Evolutionary conservation across 202 grass and related monocot genomes (phyloP).

Genomic region (Schoenoplectus tabernaemontani): DNA sequence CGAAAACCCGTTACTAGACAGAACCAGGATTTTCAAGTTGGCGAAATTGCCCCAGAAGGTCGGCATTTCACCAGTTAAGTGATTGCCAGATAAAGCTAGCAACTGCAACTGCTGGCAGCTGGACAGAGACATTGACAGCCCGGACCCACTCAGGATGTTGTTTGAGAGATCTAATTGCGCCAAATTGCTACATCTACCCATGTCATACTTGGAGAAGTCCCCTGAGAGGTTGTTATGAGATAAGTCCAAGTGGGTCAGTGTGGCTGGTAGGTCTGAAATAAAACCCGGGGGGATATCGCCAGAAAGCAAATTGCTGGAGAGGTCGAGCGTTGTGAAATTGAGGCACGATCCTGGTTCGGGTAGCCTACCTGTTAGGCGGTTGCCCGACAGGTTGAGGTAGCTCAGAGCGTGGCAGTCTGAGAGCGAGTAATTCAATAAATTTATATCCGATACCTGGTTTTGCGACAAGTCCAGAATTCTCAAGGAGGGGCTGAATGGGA

Average conservation of each 20-base stretch:
- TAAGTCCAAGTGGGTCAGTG: constrained; percentile 40
- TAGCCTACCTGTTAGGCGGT: constrained; percentile 46
- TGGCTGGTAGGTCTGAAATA: constrained; percentile 33
- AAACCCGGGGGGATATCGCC: constrained; percentile 37
- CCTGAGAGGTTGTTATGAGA: constrained; percentile 81
- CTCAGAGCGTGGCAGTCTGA: constrained; percentile 49
- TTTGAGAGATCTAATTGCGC: constrained; percentile 56
- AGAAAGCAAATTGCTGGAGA: constrained; percentile 70
- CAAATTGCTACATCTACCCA: constrained; percentile 52
- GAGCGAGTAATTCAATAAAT: constrained; percentile 64
- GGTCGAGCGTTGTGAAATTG: constrained; percentile 46
- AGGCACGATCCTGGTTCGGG: constrained; percentile 43
- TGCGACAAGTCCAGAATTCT: constrained; percentile 60
- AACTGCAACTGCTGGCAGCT: constrained; percentile 39
- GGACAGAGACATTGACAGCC: constrained; percentile 42
- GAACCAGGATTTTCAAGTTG: constrained; percentile 37
- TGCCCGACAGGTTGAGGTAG: constrained; percentile 81
- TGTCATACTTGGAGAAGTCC: constrained; percentile 50
- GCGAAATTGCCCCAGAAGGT: constrained; percentile 35
- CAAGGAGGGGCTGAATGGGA: constrained; percentile 51
- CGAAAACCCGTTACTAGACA: constrained; percentile 52
- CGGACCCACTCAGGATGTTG: constrained; percentile 37
- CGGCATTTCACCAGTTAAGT: constrained; percentile 38
- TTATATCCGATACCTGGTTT: constrained; percentile 45
- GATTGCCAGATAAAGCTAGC: constrained; percentile 68